Conservation (phyloP, 1,284 basidiomycete species). For the Xerocomus minutiporus region DNA sequence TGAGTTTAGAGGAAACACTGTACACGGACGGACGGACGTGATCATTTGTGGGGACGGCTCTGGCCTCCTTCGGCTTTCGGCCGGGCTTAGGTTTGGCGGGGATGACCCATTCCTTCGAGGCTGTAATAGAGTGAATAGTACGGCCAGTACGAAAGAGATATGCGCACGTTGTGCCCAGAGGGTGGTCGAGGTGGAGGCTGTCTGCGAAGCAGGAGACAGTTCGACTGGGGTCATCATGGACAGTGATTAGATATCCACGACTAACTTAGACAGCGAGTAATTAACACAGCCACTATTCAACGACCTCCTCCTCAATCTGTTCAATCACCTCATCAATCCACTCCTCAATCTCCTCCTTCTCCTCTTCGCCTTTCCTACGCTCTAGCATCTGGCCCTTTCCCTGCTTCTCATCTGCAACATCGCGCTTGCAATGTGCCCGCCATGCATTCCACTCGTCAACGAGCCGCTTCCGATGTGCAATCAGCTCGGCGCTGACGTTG, state of each 20-base stretch:
- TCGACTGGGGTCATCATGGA: constrained; percentile 27
- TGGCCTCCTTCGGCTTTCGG: constrained; percentile 72
- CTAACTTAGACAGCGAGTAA: not conserved
- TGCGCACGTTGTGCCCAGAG: constrained; percentile 48
- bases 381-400: constrained; percentile 36
- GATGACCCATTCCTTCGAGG: constrained; percentile 89
- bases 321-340: constrained; percentile 90
- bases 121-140: constrained; percentile 34
- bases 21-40: constrained; percentile 40
- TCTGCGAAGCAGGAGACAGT: constrained; percentile 27
- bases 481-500: constrained; percentile 89
- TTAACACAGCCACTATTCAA: constrained; percentile 31
- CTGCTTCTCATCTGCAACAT: constrained; percentile 48
- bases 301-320: constrained; percentile 79
- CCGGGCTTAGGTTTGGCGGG: constrained; percentile 87
- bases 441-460: constrained; percentile 99
- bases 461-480: constrained; percentile 86
- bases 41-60: constrained; percentile 37
- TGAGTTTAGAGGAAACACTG: constrained; percentile 10
- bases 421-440: constrained; percentile 62
- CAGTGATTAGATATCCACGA: constrained; percentile 1
- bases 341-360: constrained; percentile 83
- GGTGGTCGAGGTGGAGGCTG: constrained; percentile 29
- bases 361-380: constrained; percentile 47
- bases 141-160: not conserved